Evolutionary conservation across 768 basidiomycete species (phyloP), one percentile per base, ranked within the genome.

Genomic region (Fomitopsis serialis): DNA sequence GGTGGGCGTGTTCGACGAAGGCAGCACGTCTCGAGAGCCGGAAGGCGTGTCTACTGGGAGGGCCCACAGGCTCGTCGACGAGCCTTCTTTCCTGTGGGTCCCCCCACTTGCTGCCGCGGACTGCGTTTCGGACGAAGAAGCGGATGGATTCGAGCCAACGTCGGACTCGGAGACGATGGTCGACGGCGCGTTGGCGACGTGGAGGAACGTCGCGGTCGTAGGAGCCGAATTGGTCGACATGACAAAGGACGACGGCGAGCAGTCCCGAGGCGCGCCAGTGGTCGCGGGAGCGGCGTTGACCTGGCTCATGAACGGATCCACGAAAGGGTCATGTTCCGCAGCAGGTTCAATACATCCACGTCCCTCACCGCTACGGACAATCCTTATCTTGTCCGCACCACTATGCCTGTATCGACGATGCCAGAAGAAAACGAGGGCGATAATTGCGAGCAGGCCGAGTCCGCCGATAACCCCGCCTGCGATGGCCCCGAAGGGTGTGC

Each of bases 391-490:
- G 37, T 40, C 37, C 15, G 19, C 13, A 6, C 37, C 37, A 6
- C 37, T 15, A 40, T 40, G 37, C 23, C 17, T 1, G 24, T 42
- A 22, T 19, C 44, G 29, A 17, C 48, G 35, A 13, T 43, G 43
- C 21, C 34, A 10, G 21, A 24, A 53, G 35, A 53, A 19, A 13
- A 29, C 37, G 13, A 43, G 32, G 35, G 48, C 25, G 23, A 53
- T 11, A 19, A 53, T 4, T 23, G 50, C 47, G 34, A 56, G 22
- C 2, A n/a, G 17, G 17, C 24, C 51, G 17, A 56, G 10, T 0
- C 55, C 55, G 42, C 50, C 55, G 27, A 53, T 27, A 4, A 44
- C 48, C 19, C 55, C 55, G 15, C 50, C 55, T 15, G 44, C 55
- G 45, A 56, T 56, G 22, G 37, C 47, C 4, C 47, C 48, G 2